Evolutionary conservation across 2,329 filamentous ascomycete genomes (phyloP), one percentile per base, ranked within the genome.

Genomic region (Xylaria sp.): DNA sequence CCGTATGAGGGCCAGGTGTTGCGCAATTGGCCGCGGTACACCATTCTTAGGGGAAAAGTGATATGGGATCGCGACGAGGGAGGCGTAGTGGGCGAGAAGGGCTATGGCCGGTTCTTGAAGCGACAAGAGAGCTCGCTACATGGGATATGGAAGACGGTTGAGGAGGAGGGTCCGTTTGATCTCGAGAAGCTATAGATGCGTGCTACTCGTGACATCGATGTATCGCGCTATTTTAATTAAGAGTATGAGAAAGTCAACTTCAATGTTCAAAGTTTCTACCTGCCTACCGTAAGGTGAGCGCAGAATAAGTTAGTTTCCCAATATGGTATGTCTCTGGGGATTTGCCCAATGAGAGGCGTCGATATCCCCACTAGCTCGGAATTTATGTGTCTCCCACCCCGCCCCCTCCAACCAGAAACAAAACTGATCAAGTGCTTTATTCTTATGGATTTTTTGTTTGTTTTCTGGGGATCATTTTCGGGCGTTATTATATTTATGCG

Each of bases 1-100:
- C 87, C 87, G 0, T 90, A 85, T 70, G 87, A 90, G 73, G 87
- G 87, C 0, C 81, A 80, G 55, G 77, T 73, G n/a, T 72, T 90
- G 45, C 81, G 80, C 31, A 86, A 90, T 64, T 90, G 88, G 87
- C 87, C 87, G 11, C 80, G 87, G 22, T 89, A 85, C 72, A 89
- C 87, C 0, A 79, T 90, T 7, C 69, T 90, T 47, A 77, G 88
- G 62, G 88, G 88, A 0, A 77, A 84, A 67, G 81, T 90, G 0
- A 84, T 89, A 1, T 90, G 85, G 86, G 85, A 86, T 69, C 80
- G 81, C 42, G 84, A 86, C 15, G 77, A 80, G n/a, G 84, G 79
- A 1, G 86, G 86, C 0, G 51, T 86, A 44, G 71, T 85, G 17
- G 77, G 29, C 77, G 53, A 67, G 4, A 72, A 72, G 66, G 50